A percentile compares a stretch with the other conserved stretches of the same genome.
phyloP scores from a whole-genome alignment of 164 flowering plant genomes.

The Annona cherimola region DNA sequence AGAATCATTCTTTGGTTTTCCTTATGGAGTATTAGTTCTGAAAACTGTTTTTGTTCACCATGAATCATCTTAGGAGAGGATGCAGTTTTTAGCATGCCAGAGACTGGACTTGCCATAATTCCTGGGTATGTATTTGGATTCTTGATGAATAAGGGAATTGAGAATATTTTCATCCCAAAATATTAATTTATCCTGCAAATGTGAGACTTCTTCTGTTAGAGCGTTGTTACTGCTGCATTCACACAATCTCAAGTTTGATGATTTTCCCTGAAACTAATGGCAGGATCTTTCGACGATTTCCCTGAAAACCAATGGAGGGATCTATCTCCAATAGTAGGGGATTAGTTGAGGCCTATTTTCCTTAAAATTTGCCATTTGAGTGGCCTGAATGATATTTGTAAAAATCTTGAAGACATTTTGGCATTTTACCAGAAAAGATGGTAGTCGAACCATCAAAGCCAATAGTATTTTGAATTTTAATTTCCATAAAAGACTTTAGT shows the following conservation, averaged over 20 bases:
- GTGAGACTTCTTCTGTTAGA: background rate
- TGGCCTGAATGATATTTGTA: too few species aligned
- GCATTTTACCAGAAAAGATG: too few species aligned
- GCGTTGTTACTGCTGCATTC: background rate
- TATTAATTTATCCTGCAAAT: background rate
- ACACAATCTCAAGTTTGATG: background rate
- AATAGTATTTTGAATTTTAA: too few species aligned
- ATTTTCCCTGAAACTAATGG: too few species aligned
- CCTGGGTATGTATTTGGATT: constrained; percentile 67
- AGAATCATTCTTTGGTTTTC: background rate
- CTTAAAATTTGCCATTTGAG: too few species aligned
- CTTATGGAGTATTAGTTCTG: background rate
- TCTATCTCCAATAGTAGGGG: too few species aligned
- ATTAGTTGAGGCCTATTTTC: too few species aligned
- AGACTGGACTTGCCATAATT: constrained; percentile 94
- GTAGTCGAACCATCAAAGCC: too few species aligned
- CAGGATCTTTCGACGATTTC: too few species aligned
- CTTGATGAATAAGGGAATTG: background rate
- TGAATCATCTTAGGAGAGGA: constrained; percentile 59
- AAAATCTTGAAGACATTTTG: too few species aligned
- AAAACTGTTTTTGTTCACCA: background rate
- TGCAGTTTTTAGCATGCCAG: constrained; percentile 75
- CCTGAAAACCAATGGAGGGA: too few species aligned
- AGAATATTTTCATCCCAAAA: background rate
- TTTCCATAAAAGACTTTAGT: too few species aligned